phyloP scores from a whole-genome alignment of 768 basidiomycete species.

The Omphalotus guepiniiformis region DNA sequence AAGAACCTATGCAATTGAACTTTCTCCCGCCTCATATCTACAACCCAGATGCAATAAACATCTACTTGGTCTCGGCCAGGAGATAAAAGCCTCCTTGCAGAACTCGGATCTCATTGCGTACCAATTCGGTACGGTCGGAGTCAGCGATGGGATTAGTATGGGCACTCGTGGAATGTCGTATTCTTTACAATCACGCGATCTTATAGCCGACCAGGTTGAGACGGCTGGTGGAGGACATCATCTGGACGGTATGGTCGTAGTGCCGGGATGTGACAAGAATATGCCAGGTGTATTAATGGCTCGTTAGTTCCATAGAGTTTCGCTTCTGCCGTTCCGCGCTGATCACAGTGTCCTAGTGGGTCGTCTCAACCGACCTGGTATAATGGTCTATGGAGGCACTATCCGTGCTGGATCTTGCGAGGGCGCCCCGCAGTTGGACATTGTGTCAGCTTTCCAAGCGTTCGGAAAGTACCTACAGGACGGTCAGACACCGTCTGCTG shows the following conservation, averaged over 20 bases:
- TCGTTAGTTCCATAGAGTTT: slow-evolving; percentile 45
- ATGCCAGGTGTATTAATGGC: slow-evolving; percentile 99
- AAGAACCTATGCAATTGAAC: slow-evolving; percentile 27
- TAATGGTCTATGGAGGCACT: slow-evolving; percentile 98
- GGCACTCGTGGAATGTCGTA: slow-evolving; percentile 92
- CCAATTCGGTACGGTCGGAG: slow-evolving; percentile 96
- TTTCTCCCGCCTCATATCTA: slow-evolving; percentile 3
- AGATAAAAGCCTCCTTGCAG: slow-evolving; percentile 76
- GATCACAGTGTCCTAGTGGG: slow-evolving; percentile 54
- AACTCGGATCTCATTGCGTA: slow-evolving; percentile 81
- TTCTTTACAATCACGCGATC: slow-evolving; percentile 95
- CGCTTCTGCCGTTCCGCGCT: slow-evolving; percentile 2
- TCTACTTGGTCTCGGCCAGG: slow-evolving; percentile 82
- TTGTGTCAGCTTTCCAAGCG: slow-evolving; percentile 96
- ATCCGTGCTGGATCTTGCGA: slow-evolving; percentile 92
- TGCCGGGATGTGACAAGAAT: slow-evolving; percentile 99
- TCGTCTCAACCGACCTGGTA: slow-evolving; percentile 88
- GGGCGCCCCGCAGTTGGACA: slow-evolving; percentile 83
- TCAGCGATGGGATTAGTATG: slow-evolving; percentile 99
- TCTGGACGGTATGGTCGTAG: slow-evolving; percentile 95
- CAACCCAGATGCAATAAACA: slow-evolving; percentile 86
- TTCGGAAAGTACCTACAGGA: slow-evolving; percentile 95
- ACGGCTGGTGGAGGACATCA: slow-evolving; percentile 95
- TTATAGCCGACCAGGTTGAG: slow-evolving; percentile 97
- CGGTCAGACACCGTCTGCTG: slow-evolving; percentile 79